These are phyloP conservation scores for Pythium rishiriense DNA, from an alignment of 352 stramenopile genomes.

Conservation along the genomic window DNA sequence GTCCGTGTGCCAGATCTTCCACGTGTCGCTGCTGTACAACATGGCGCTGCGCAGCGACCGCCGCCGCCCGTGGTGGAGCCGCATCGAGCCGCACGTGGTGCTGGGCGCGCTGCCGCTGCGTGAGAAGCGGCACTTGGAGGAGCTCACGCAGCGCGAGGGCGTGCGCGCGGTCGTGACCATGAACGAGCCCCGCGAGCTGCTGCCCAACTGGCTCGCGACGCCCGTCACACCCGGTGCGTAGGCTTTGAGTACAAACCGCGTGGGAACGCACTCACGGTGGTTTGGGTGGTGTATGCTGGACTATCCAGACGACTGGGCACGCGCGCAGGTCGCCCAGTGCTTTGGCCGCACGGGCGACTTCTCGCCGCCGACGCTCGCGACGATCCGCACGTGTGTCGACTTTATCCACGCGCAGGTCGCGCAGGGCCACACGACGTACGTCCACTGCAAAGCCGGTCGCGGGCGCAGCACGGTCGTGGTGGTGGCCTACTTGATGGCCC, in stretches of 20 bases:
- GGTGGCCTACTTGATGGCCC: slow-evolving; percentile 65
- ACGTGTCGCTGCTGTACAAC: slow-evolving; percentile 84
- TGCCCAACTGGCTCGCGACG: slow-evolving; percentile 61
- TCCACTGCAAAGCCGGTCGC: slow-evolving; percentile 82
- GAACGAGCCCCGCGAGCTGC: slow-evolving; percentile 68
- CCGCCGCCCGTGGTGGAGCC: slow-evolving; percentile 72
- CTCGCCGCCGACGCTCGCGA: slow-evolving; percentile 61
- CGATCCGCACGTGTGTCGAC: slow-evolving; percentile 50
- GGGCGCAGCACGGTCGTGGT: slow-evolving; percentile 75
- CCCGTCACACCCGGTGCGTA: slow-evolving; percentile 56
- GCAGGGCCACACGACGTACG: slow-evolving; percentile 60
- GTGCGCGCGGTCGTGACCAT: slow-evolving; percentile 77
- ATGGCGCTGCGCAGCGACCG: slow-evolving; percentile 44
- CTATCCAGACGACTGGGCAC: slow-evolving; percentile 53
- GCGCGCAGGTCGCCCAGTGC: slow-evolving; percentile 49
- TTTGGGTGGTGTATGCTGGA: neutral
- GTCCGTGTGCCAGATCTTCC: slow-evolving; percentile 70
- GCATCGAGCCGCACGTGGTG: slow-evolving; percentile 58
- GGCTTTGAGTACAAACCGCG: neutral
- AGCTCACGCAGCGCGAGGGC: slow-evolving; percentile 56
- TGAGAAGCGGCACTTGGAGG: slow-evolving; percentile 50
- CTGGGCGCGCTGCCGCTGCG: slow-evolving; percentile 69
- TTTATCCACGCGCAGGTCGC: slow-evolving; percentile 71
- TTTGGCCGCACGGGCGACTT: slow-evolving; percentile 72
- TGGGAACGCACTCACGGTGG: neutral